Percentiles rank a stretch among this genome's conserved stretches.
These are phyloP conservation scores for Arthroderma uncinatum DNA, from an alignment of 2,329 filamentous ascomycete species.

Conservation along the genomic window DNA sequence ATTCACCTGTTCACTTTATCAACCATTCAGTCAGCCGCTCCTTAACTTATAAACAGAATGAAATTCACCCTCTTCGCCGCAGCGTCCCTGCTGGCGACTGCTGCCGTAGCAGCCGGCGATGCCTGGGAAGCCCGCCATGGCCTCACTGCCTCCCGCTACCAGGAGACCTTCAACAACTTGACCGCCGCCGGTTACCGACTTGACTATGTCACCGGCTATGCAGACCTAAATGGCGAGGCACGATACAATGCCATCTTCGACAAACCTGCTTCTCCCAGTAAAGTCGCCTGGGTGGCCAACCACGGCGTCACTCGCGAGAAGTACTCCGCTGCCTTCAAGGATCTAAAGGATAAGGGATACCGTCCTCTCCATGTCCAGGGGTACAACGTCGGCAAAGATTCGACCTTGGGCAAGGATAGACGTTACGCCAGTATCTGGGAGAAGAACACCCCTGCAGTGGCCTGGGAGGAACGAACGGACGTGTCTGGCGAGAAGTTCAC, in stretches of 20 bases:
- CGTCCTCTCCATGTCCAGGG: background rate
- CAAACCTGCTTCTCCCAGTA: background rate
- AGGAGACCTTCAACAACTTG: constrained; percentile 8
- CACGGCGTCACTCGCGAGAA: constrained; percentile 6
- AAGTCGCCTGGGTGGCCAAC: constrained; percentile 6
- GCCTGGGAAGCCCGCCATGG: constrained; percentile 10
- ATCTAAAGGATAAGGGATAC: constrained; percentile 8
- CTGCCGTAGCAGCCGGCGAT: background rate
- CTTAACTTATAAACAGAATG: background rate
- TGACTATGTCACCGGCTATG: constrained; percentile 10
- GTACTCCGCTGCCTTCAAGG: constrained; percentile 9
- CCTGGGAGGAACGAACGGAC: background rate
- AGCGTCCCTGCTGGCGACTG: background rate
- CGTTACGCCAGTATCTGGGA: constrained; percentile 12
- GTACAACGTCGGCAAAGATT: background rate
- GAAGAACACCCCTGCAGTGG: background rate
- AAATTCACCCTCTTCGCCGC: background rate
- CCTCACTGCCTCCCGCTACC: constrained; percentile 7
- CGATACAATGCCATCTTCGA: constrained; percentile 12
- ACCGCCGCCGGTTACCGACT: constrained; percentile 8
- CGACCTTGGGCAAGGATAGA: background rate
- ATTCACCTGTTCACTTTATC: no score
- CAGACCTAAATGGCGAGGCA: background rate
- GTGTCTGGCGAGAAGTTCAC: background rate
- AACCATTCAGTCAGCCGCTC: no score